These are phyloP conservation scores for Nicotiana rustica DNA, from an alignment of 305 asterid species.

Conservation along the genomic window DNA sequence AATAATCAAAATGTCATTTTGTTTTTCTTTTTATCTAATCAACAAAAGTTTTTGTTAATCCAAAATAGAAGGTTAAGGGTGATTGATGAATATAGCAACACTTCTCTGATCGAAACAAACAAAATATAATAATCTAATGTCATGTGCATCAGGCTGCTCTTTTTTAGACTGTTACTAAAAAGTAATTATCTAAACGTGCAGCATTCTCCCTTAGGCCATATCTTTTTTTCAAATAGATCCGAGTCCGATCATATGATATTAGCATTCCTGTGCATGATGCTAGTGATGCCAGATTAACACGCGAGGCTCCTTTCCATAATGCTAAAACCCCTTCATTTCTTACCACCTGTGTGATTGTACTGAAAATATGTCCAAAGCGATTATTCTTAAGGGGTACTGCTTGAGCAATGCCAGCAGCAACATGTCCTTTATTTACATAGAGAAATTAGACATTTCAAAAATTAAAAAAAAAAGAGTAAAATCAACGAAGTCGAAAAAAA, in stretches of 20 bases:
- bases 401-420: not conserved
- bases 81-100: too few relatives aligned
- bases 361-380: not conserved
- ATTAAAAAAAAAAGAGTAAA: too few relatives aligned
- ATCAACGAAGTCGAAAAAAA: too few relatives aligned
- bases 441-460: too few relatives aligned
- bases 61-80: too few relatives aligned
- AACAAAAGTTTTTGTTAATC: not conserved
- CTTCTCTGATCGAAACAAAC: too few relatives aligned
- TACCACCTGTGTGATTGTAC: not conserved
- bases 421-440: not conserved
- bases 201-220: not conserved
- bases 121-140: too few relatives aligned
- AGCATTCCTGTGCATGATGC: not conserved
- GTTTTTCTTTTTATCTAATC: not conserved
- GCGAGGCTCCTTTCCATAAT: not conserved
- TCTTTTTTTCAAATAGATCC: not conserved
- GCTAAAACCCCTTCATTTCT: conserved; percentile 24
- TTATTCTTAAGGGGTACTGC: not conserved
- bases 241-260: conserved; percentile 5
- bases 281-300: not conserved
- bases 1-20: not conserved
- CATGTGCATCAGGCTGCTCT: too few relatives aligned
- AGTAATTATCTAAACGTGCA: not conserved
- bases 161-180: too few relatives aligned